Evolutionary conservation across 257 asterid genomes (phyloP).

Genomic region (Solanum medicagineum): DNA sequence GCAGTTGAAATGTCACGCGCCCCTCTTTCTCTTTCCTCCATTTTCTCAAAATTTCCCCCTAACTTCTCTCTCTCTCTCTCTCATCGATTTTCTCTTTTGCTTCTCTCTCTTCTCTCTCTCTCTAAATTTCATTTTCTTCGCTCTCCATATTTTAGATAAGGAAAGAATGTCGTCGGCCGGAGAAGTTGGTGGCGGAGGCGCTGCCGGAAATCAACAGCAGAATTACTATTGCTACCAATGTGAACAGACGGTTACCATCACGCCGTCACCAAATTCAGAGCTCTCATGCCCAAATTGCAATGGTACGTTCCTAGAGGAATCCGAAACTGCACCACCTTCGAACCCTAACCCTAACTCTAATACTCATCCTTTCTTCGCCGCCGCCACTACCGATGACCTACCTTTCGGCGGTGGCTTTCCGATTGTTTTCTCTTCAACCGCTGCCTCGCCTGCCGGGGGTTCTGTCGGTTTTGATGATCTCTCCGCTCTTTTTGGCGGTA

Average conservation of each 20-base stretch:
- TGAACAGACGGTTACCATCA: slow-evolving; percentile 35
- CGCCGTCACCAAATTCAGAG: slow-evolving; percentile 40
- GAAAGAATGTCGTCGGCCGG: slow-evolving; percentile 3
- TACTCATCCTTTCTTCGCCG: slow-evolving; percentile 14
- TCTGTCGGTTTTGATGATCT: slow-evolving; percentile 14
- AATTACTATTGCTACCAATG: slow-evolving; percentile 64
- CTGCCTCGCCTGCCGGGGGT: slow-evolving; percentile 22
- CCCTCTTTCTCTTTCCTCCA: background rate
- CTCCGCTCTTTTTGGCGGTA: slow-evolving; percentile 7
- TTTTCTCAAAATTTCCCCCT: background rate
- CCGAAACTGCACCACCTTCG: slow-evolving; percentile 34
- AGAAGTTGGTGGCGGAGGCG: background rate
- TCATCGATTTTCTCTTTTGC: background rate
- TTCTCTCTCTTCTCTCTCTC: background rate
- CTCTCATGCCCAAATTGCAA: slow-evolving; percentile 66
- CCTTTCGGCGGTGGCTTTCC: slow-evolving; percentile 13
- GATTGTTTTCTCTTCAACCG: slow-evolving; percentile 14
- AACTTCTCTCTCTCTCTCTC: background rate
- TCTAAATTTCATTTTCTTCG: background rate
- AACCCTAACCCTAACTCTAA: background rate
- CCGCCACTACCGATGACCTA: slow-evolving; percentile 9
- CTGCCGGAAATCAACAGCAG: background rate
- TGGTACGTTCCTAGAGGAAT: slow-evolving; percentile 60
- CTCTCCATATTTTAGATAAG: background rate
- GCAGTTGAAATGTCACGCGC: background rate